Conservation (phyloP, 495 filamentous ascomycete genomes). For the Tuber indicum region DNA sequence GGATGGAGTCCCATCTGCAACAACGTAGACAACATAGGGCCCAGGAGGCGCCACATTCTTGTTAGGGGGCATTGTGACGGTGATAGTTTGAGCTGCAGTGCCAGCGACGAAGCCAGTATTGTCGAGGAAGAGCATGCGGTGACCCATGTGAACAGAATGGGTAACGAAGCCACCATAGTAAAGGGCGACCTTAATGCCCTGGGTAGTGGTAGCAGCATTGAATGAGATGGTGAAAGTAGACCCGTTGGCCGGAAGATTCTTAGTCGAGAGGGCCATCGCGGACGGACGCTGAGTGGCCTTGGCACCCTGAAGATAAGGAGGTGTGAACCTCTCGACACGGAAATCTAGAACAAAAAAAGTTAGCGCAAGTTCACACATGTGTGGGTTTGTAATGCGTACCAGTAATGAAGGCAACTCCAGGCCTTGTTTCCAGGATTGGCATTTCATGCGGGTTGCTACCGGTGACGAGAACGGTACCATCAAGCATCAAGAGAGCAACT, state of each 20-base stretch:
- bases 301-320: constrained; percentile 54
- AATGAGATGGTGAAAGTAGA: constrained; percentile 49
- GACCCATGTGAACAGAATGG: constrained; percentile 58
- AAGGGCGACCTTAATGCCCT: constrained; percentile 48
- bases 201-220: constrained; percentile 44
- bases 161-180: constrained; percentile 60
- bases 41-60: constrained; percentile 53
- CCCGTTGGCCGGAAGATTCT: constrained; percentile 46
- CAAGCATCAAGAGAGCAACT: constrained; percentile 53
- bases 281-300: constrained; percentile 50
- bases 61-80: constrained; percentile 52
- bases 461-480: constrained; percentile 55
- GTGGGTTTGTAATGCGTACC: constrained; percentile 8
- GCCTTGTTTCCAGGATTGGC: constrained; percentile 48
- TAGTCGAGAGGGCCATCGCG: constrained; percentile 45
- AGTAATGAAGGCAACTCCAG: constrained; percentile 44
- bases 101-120: constrained; percentile 47
- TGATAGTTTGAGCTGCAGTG: constrained; percentile 46
- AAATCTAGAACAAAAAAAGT: constrained; percentile 46
- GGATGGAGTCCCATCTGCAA: constrained; percentile 56
- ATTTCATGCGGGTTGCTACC: constrained; percentile 56
- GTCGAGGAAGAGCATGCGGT: constrained; percentile 56
- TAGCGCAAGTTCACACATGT: constrained; percentile 6
- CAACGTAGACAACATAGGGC: constrained; percentile 57
- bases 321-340: constrained; percentile 56